phyloP scores from a whole-genome alignment of 2,329 filamentous ascomycete species.

The Paecilomyces formosus region DNA sequence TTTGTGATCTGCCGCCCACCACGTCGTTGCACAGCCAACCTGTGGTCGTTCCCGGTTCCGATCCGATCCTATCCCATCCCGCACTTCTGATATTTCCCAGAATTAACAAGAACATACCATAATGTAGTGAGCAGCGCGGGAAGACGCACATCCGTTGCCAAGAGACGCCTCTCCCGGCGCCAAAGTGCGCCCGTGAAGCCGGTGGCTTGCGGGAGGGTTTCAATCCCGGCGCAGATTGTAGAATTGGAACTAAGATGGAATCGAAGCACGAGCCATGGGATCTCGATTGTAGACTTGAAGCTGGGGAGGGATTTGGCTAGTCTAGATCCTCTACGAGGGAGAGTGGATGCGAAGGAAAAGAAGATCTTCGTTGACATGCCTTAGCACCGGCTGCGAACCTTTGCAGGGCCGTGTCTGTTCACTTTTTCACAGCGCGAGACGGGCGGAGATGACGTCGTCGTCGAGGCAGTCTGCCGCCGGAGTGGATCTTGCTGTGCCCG shows the following conservation, averaged over 20 bases:
- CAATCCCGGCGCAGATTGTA: not conserved
- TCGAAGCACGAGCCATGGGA: not conserved
- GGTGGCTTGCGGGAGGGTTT: not conserved
- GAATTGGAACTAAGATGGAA: not conserved
- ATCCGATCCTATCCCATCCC: no score
- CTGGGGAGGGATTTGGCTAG: no score
- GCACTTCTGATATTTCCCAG: no score
- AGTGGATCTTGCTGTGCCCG: not conserved
- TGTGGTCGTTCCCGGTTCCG: not conserved
- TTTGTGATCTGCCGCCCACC: not conserved
- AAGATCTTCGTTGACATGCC: no score
- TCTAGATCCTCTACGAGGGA: no score
- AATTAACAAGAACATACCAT: no score
- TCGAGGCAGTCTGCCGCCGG: not conserved
- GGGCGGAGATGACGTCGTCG: conserved; percentile 2
- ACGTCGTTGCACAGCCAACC: not conserved
- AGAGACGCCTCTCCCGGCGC: not conserved
- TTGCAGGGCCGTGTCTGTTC: no score
- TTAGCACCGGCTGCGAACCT: no score
- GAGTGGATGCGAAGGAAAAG: no score
- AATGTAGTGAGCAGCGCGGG: no score
- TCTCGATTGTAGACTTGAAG: no score
- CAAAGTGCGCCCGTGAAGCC: not conserved
- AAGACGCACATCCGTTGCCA: not conserved
- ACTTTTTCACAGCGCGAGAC: no score